Evolutionary conservation across 164 flowering plant genomes (phyloP).

Genomic region (Nymphaea colorata): DNA sequence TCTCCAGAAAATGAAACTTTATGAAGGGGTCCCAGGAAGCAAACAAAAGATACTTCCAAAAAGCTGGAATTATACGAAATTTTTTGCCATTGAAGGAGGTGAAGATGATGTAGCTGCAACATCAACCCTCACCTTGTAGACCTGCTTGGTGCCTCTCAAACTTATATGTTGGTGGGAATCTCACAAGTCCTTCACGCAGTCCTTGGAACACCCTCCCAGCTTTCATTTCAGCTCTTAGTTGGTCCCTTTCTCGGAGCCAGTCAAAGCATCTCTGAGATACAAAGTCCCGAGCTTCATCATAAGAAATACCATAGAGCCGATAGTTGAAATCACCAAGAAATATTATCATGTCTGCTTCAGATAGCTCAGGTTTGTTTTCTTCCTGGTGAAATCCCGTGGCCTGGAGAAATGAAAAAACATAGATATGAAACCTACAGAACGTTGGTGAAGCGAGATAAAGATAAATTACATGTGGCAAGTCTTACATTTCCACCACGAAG

Average conservation of each 20-base stretch:
- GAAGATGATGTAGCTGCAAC: no score
- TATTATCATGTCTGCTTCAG: slow-evolving; percentile 89
- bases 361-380: slow-evolving; percentile 61
- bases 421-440: background rate
- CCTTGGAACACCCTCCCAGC: slow-evolving; percentile 96
- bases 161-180: slow-evolving; percentile 96
- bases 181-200: slow-evolving; percentile 82
- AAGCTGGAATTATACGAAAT: no score
- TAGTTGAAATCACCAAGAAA: slow-evolving; percentile 95
- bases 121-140: slow-evolving; percentile 54
- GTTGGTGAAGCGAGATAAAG: background rate
- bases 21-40: no score
- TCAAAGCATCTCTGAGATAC: slow-evolving; percentile 98
- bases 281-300: slow-evolving; percentile 95
- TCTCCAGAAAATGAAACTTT: no score
- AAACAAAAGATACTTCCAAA: no score
- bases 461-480: background rate
- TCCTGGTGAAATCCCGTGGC: slow-evolving; percentile 26
- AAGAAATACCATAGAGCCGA: slow-evolving; percentile 85
- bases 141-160: slow-evolving; percentile 78
- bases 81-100: no score
- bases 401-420: slow-evolving; percentile 19
- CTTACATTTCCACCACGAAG: slow-evolving; percentile 54
- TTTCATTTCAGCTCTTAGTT: slow-evolving; percentile 89
- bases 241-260: slow-evolving; percentile 97